Evolutionary conservation across 345 rosid genomes (phyloP).

Genomic region (Noccaea caerulescens): DNA sequence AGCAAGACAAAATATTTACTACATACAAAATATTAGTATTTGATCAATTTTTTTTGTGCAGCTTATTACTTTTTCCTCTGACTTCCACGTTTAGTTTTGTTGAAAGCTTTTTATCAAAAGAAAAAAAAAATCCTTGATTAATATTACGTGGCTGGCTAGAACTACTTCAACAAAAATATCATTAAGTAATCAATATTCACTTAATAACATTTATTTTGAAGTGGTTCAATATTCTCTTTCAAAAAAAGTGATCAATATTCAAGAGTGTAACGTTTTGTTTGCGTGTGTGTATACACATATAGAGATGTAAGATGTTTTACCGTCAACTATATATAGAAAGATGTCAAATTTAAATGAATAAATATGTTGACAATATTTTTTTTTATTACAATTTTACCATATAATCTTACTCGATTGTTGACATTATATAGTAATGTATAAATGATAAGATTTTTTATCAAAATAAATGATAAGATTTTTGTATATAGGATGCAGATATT

Average conservation of each 20-base stretch:
- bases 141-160: conserved; percentile 17
- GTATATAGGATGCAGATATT: conserved; percentile 71
- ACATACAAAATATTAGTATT: neutral
- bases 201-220: too few species aligned
- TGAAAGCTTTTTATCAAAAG: neutral
- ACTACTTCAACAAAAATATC: neutral
- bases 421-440: neutral
- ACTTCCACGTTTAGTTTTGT: conserved; percentile 18
- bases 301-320: neutral
- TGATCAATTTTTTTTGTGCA: too few species aligned
- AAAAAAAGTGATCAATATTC: conserved; percentile 1
- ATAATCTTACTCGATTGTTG: neutral
- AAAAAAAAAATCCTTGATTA: neutral
- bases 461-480: conserved; percentile 1
- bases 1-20: neutral
- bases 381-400: too few species aligned
- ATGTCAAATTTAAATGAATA: neutral
- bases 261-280: conserved; percentile 16
- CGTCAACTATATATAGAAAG: neutral
- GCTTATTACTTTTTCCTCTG: too few species aligned
- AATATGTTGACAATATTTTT: neutral
- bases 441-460: conserved; percentile 1
- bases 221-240: too few species aligned
- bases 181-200: conserved; percentile 12
- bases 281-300: neutral